These are phyloP conservation scores for Letharia lupina DNA, from an alignment of 495 filamentous ascomycete genomes.

Conservation along the genomic window DNA sequence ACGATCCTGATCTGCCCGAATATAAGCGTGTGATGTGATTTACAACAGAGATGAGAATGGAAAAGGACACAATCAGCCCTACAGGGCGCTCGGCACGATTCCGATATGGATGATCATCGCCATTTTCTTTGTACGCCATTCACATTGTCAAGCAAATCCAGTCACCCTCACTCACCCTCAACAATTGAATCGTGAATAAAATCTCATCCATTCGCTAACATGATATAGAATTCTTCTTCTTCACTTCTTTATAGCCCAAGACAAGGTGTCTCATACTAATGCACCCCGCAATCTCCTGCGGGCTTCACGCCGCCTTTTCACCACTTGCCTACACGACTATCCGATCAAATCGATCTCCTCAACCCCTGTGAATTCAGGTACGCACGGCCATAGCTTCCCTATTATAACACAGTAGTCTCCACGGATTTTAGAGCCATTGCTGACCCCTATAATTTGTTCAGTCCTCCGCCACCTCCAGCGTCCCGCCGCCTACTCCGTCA, in stretches of 20 bases:
- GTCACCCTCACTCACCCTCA: too few species aligned
- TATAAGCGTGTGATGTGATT: too few species aligned
- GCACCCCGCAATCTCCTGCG: conserved; percentile 2
- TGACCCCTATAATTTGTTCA: background rate
- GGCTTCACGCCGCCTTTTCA: conserved; percentile 4
- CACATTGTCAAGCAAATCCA: too few species aligned
- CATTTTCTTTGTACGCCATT: too few species aligned
- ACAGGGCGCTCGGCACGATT: background rate
- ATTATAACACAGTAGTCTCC: background rate
- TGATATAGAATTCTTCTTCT: background rate
- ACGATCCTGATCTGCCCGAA: too few species aligned
- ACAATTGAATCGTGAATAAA: too few species aligned
- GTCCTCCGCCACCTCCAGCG: background rate
- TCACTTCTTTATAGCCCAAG: background rate
- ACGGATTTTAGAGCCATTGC: background rate
- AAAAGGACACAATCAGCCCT: background rate
- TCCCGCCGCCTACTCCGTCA: background rate
- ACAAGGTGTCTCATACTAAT: conserved; percentile 7
- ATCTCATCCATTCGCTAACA: too few species aligned
- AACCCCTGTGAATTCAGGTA: background rate
- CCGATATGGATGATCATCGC: too few species aligned
- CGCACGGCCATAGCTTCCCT: background rate
- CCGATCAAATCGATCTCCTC: background rate
- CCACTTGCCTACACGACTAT: conserved; percentile 2
- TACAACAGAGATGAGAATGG: too few species aligned